Conservation (phyloP, 495 filamentous ascomycete species). For the Hypoxylon perforatum region DNA sequence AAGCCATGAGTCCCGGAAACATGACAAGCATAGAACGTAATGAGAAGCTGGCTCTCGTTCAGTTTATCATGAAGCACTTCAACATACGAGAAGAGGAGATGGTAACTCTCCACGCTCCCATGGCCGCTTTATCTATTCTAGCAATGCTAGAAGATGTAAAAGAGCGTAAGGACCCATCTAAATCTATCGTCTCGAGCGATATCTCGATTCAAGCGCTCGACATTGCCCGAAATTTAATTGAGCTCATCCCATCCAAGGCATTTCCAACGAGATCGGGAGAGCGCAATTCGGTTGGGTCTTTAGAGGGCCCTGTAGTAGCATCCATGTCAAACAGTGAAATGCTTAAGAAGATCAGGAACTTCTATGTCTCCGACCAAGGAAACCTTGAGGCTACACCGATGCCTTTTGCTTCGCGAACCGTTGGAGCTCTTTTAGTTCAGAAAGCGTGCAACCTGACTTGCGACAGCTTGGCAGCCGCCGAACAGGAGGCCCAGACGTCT, state of each 20-base stretch:
- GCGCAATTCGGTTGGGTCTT: constrained; percentile 44
- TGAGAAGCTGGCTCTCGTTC: constrained; percentile 75
- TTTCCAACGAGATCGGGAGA: constrained; percentile 61
- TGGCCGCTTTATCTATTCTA: constrained; percentile 75
- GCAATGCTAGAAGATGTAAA: constrained; percentile 65
- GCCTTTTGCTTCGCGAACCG: constrained; percentile 67
- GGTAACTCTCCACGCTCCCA: constrained; percentile 83
- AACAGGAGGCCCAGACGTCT: constrained; percentile 52
- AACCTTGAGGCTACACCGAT: constrained; percentile 61
- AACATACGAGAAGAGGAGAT: constrained; percentile 97
- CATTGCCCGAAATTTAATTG: constrained; percentile 66
- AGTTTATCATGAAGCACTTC: constrained; percentile 87
- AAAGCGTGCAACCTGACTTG: constrained; percentile 67
- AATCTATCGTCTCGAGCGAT: constrained; percentile 1
- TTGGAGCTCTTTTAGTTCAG: constrained; percentile 70
- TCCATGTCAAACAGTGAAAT: constrained; percentile 61
- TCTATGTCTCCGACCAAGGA: constrained; percentile 71
- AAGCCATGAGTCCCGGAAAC: constrained; percentile 64
- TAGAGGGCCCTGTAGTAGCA: constrained; percentile 39
- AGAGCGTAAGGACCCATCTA: constrained; percentile 38
- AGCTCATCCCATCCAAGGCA: constrained; percentile 75
- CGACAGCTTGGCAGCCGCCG: constrained; percentile 51
- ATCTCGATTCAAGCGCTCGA: constrained; percentile 58
- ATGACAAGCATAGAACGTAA: constrained; percentile 53
- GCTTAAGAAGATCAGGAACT: constrained; percentile 69